Percentiles rank a stretch among this genome's conserved stretches.
Conservation (phyloP, 768 basidiomycete species). For the Amanita subjunquillea region DNA sequence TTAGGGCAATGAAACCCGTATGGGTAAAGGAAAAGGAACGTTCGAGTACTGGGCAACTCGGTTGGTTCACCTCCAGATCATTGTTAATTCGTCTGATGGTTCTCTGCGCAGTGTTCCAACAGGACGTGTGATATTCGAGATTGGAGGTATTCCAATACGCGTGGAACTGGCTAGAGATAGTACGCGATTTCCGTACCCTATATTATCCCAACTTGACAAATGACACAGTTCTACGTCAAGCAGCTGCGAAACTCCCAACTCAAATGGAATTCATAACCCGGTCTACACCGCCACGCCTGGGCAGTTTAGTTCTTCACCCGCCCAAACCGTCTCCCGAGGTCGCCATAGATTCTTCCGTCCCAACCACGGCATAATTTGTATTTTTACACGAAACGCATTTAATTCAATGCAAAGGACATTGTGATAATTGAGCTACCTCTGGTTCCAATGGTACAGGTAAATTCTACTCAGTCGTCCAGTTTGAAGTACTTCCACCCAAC, state of each 20-base stretch:
- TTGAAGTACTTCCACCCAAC: background rate
- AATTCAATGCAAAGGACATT: background rate
- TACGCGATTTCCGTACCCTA: slow-evolving; percentile 21
- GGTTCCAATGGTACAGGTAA: background rate
- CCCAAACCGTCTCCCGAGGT: slow-evolving; percentile 17
- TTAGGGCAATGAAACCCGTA: slow-evolving; percentile 95
- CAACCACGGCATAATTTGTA: background rate
- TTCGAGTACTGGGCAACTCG: slow-evolving; percentile 97
- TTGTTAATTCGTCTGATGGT: background rate
- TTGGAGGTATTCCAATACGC: slow-evolving; percentile 82
- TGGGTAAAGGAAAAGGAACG: slow-evolving; percentile 98
- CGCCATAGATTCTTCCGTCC: background rate
- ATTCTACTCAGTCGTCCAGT: background rate
- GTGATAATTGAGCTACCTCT: background rate
- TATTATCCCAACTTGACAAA: background rate
- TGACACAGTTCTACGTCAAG: slow-evolving; percentile 68
- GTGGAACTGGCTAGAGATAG: slow-evolving; percentile 91
- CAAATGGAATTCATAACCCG: slow-evolving; percentile 78
- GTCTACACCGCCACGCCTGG: slow-evolving; percentile 61
- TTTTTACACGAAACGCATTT: background rate
- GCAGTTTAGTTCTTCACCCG: slow-evolving; percentile 49
- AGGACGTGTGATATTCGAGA: slow-evolving; percentile 88
- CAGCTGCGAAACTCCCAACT: slow-evolving; percentile 80
- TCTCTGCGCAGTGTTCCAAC: slow-evolving; percentile 49
- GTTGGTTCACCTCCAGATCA: slow-evolving; percentile 28